Conservation (phyloP, 2,329 filamentous ascomycete species). For the Cytospora piceae region DNA sequence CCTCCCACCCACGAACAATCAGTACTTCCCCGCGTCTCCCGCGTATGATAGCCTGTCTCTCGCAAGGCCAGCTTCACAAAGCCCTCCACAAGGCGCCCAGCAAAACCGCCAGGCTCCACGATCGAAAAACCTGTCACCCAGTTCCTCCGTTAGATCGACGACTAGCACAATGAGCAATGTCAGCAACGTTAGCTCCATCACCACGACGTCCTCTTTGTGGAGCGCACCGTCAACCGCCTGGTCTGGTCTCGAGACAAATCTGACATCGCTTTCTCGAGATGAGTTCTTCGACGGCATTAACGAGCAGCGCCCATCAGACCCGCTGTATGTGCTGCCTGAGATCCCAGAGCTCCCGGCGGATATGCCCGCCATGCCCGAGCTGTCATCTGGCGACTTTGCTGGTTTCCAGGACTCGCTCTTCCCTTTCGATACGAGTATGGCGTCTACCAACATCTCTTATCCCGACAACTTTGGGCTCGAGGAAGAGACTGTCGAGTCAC, state of each 20-base stretch:
- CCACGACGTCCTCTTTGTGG: conserved; percentile 54
- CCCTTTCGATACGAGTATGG: conserved; percentile 41
- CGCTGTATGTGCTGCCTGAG: conserved; percentile 43
- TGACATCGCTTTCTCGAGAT: conserved; percentile 48
- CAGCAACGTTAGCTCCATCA: conserved; percentile 41
- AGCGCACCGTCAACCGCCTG: conserved; percentile 47
- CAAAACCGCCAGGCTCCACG: conserved; percentile 35
- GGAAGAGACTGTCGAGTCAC: conserved; percentile 33
- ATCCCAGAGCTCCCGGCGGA: conserved; percentile 51
- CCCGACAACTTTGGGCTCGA: conserved; percentile 44
- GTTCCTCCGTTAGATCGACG: conserved; percentile 53
- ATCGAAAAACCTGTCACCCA: conserved; percentile 51
- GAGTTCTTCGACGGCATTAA: conserved; percentile 31
- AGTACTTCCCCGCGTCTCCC: conserved; percentile 8
- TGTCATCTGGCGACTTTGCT: conserved; percentile 34
- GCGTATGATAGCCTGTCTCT: conserved; percentile 15
- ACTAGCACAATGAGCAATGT: conserved; percentile 41
- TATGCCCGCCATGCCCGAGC: conserved; percentile 37
- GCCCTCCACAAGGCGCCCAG: background rate
- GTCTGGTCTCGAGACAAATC: conserved; percentile 46
- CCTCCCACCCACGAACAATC: conserved; percentile 27
- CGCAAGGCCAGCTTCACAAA: conserved; percentile 2
- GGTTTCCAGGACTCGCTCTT: conserved; percentile 43
- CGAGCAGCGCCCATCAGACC: conserved; percentile 35
- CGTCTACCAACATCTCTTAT: conserved; percentile 40